Percentiles rank a stretch among this genome's conserved stretches.
Conservation (phyloP, 768 basidiomycete genomes). For the Russula compacta region DNA sequence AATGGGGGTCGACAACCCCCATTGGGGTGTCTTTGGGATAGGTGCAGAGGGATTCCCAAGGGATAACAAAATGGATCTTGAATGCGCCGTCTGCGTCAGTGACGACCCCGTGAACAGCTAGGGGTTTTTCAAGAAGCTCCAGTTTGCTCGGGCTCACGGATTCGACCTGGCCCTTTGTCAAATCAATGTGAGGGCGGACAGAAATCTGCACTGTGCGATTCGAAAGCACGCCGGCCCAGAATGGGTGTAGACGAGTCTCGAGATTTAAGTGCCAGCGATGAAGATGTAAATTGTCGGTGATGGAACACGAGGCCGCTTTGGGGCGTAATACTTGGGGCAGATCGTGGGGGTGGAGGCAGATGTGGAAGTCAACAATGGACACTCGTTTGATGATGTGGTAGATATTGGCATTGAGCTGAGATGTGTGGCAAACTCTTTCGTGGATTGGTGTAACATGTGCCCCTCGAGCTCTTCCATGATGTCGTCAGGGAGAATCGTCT, state of each 20-base stretch:
- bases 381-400: not conserved
- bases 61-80: slow-evolving; percentile 47
- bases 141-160: slow-evolving; percentile 21
- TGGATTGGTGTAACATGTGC: slow-evolving; percentile 32
- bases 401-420: slow-evolving; percentile 13
- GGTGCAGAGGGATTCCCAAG: slow-evolving; percentile 59
- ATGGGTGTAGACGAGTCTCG: slow-evolving; percentile 63
- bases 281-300: slow-evolving; percentile 26
- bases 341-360: not conserved
- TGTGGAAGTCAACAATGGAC: slow-evolving; percentile 6
- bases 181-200: slow-evolving; percentile 41
- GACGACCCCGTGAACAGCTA: slow-evolving; percentile 40
- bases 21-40: slow-evolving; percentile 52
- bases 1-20: slow-evolving; percentile 40
- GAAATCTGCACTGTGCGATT: slow-evolving; percentile 53
- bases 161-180: slow-evolving; percentile 18
- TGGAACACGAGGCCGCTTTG: not conserved
- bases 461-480: slow-evolving; percentile 51
- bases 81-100: slow-evolving; percentile 72
- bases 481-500: slow-evolving; percentile 44
- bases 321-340: not conserved
- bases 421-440: slow-evolving; percentile 7
- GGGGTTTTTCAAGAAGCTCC: slow-evolving; percentile 27
- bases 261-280: slow-evolving; percentile 64
- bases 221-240: slow-evolving; percentile 70